A percentile compares a stretch with the other conserved stretches of the same genome.
Conservation (phyloP, 345 rosid species). For the Angophora floribunda region DNA sequence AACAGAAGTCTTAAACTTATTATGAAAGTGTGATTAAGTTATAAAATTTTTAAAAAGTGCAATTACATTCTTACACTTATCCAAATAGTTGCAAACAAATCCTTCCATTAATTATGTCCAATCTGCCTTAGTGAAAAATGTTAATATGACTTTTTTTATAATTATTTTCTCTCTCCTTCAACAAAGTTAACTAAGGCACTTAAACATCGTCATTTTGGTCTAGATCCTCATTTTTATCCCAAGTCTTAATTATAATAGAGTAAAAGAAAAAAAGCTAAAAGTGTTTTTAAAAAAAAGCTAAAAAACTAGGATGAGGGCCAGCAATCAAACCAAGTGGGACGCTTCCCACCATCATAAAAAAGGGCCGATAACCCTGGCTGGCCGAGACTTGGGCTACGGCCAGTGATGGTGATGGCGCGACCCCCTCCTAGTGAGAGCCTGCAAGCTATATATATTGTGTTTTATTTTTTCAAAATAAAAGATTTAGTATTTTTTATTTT, state of each 20-base stretch:
- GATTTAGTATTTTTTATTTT: neutral
- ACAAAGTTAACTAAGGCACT: neutral
- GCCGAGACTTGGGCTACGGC: neutral
- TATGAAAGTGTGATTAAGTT: neutral
- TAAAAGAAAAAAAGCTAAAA: neutral
- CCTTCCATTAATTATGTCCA: neutral
- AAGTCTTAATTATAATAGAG: neutral
- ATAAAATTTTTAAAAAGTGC: neutral
- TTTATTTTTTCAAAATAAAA: neutral
- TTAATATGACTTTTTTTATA: neutral
- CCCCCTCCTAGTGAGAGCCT: neutral
- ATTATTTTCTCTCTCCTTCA: neutral
- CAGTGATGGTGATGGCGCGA: neutral
- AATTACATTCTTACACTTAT: no score
- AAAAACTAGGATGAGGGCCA: neutral
- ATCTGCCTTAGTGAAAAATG: neutral
- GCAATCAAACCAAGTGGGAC: neutral
- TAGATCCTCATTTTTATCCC: neutral
- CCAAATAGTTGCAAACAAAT: no score
- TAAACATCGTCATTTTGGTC: neutral
- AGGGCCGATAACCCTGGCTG: neutral
- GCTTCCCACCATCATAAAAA: neutral
- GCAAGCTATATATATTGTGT: neutral
- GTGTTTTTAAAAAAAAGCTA: no score
- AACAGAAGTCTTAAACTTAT: neutral